A percentile compares a stretch with the other conserved stretches of the same genome.
Evolutionary conservation across 192 early-diverging fungal species (phyloP).

Genomic region (Coemansia sp.): DNA sequence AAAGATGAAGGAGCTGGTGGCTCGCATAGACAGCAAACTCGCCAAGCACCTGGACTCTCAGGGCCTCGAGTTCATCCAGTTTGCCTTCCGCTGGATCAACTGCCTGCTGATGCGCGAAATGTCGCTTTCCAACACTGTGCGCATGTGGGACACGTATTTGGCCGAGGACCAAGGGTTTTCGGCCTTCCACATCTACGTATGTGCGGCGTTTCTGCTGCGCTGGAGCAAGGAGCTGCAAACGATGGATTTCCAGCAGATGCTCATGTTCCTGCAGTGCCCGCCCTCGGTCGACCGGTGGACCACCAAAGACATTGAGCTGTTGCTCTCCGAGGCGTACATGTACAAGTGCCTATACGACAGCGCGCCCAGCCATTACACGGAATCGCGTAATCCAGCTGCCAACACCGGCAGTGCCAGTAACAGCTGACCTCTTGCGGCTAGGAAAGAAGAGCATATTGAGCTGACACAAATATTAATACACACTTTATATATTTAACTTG

Average conservation of each 20-base stretch:
- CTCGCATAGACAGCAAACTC: slow-evolving; percentile 78
- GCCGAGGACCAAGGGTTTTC: slow-evolving; percentile 69
- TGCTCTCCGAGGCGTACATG: slow-evolving; percentile 96
- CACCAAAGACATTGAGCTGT: slow-evolving; percentile 88
- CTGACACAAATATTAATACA: too few relatives aligned
- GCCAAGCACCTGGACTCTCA: slow-evolving; percentile 79
- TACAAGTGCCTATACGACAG: slow-evolving; percentile 94
- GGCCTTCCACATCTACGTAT: slow-evolving; percentile 97
- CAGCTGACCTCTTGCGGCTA: neutral
- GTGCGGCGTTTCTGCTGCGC: slow-evolving; percentile 95
- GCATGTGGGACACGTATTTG: slow-evolving; percentile 99
- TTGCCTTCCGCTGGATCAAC: slow-evolving; percentile 99
- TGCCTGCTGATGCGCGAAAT: slow-evolving; percentile 97
- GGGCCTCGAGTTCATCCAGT: slow-evolving; percentile 96
- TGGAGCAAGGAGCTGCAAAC: slow-evolving; percentile 82
- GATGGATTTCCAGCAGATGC: slow-evolving; percentile 92
- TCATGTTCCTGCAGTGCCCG: slow-evolving; percentile 88
- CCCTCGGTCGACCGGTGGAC: slow-evolving; percentile 86
- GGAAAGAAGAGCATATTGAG: neutral
- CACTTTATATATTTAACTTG: too few relatives aligned
- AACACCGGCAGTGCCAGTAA: too few relatives aligned
- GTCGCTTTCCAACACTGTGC: slow-evolving; percentile 76
- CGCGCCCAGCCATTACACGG: slow-evolving; percentile 86
- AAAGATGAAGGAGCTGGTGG: slow-evolving; percentile 86
- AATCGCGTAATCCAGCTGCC: too few relatives aligned